A percentile compares a stretch with the other conserved stretches of the same genome.
Evolutionary conservation across 768 basidiomycete genomes (phyloP).

Genomic region (Mrakia frigida): DNA sequence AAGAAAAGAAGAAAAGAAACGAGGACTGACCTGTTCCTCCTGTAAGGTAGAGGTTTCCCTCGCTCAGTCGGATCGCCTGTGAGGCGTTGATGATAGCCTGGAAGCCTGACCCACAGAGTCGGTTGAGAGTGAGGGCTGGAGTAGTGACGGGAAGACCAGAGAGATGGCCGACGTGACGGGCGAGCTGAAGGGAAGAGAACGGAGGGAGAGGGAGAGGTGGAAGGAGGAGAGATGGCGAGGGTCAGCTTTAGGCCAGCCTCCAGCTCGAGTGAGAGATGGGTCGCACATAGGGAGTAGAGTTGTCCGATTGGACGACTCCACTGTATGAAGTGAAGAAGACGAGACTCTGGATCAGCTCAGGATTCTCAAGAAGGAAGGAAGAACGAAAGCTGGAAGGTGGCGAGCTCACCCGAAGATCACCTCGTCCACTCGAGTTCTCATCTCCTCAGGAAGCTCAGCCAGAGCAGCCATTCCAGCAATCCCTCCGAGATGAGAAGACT

Average conservation of each 20-base stretch:
- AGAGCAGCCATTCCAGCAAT: constrained; percentile 46
- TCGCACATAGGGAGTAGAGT: constrained; percentile 43
- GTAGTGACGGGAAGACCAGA: constrained; percentile 43
- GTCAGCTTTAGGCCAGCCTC: not conserved
- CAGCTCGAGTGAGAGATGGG: not conserved
- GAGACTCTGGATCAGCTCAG: not conserved
- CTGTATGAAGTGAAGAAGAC: constrained; percentile 1
- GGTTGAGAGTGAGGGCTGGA: constrained; percentile 46
- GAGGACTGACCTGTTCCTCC: constrained; percentile 36
- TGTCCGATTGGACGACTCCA: constrained; percentile 45
- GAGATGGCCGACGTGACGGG: constrained; percentile 47
- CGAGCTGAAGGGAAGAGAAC: constrained; percentile 34
- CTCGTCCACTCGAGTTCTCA: constrained; percentile 42
- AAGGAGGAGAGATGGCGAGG: not conserved
- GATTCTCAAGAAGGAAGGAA: not conserved
- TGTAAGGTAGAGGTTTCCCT: constrained; percentile 45
- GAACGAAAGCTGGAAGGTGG: not conserved
- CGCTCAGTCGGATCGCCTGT: constrained; percentile 46
- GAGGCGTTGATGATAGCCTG: constrained; percentile 46
- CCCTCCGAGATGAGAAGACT: constrained; percentile 45
- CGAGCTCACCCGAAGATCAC: constrained; percentile 46
- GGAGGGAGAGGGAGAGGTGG: not conserved
- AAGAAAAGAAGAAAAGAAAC: no score
- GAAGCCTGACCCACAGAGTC: constrained; percentile 47
- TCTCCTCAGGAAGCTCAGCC: constrained; percentile 42